Evolutionary conservation across 768 basidiomycete genomes (phyloP), one percentile per base, ranked within the genome.

Genomic region (Lyophyllum semitale): DNA sequence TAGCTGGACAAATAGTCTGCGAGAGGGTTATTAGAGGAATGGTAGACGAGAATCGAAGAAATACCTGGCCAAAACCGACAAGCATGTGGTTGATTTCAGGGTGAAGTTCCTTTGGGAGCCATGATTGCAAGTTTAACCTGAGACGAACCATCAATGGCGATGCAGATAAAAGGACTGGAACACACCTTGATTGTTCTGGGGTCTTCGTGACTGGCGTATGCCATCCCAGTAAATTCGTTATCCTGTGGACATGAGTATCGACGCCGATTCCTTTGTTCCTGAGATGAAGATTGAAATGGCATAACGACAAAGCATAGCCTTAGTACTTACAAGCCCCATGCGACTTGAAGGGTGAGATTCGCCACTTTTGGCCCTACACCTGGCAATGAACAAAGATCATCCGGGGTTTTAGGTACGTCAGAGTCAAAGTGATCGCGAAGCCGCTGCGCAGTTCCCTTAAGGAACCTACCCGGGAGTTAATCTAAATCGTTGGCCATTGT

Each of bases 281-380:
- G 64, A n/a, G 48, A 11, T 8, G 32, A 45, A n/a, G 27, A 23
- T 37, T 42, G 49, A 37, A 47, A 30, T 15, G 27, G 40, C 45
- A 33, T 13, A 17, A 25, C 22, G 22, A 13, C 12, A 13, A 22
- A 27, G 45, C 17, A 17, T 18, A 15, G 7, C 26, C n/a, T n/a
- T n/a, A 18, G 13, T 12, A 66, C 87, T 52, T 63, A 91, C 89
- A 92, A 58, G 59, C 89, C 81, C 93, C 92, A 96, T 1, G 92
- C 93, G 25, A 82, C 82, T 60, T 94, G 93, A 2, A 96, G 77
- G 1, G 85, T 76, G 32, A 97, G 69, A 71, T 92, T 96, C 0
- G 93, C 93, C 94, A 98, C 97, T 70, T 99, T 98, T 0, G 95
- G 96, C 0, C 96, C 96, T 0, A 98, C 95, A 0, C 96, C 96